Base-by-base conservation (phyloP, 2,329 filamentous ascomycete species). In the Rutstroemia sydowiana region DNA sequence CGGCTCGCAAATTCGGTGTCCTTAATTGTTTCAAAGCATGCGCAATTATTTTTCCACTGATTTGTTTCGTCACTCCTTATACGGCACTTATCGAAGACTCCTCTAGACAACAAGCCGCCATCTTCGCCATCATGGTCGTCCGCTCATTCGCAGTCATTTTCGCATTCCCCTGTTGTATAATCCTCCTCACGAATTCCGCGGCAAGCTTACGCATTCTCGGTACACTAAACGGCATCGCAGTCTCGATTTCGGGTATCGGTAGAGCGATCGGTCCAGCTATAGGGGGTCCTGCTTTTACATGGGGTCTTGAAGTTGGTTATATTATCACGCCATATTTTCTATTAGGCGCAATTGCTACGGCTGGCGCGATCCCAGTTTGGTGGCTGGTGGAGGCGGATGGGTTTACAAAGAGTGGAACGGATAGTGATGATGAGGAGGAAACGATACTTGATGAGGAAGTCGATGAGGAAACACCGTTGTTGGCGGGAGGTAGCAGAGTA, bases 141-240 rank as follows among this genome's bases (percentile, higher is more conserved):
- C 95, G 95, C 67, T 84, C 85, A 9, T 77, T 87, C 50, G 80
- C 78, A 36, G 82, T 84, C 54, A 93, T 95, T 57, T 85, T 96
- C 63, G 86, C 86, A 1, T 96, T 96, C 66, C 92, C 93, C 0
- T 93, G 88, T 63, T 85, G 80, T 23, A 95, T 88, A 5, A 96
- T 97, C 60, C 75, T 97, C 44, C 77, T 97, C 34, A 96, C 91
- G 26, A 96, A 96, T 69, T 88, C 85, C 9, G 89, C 89, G 4
- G 70, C 76, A 1, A 90, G 85, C 50, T 72, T 95, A 14, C 74
- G 78, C 40, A 79, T 95, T 9, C 77, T 97, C 5, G 91, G 90
- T 1, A 96, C 91, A 0, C 71, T 97, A 51, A 97, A 97, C 63
- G 93, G 92, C 2, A 82, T 95, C 55, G 91, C 89, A 0, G 95